Evolutionary conservation across 768 basidiomycete genomes (phyloP).

Genomic region (Boletus sp.): DNA sequence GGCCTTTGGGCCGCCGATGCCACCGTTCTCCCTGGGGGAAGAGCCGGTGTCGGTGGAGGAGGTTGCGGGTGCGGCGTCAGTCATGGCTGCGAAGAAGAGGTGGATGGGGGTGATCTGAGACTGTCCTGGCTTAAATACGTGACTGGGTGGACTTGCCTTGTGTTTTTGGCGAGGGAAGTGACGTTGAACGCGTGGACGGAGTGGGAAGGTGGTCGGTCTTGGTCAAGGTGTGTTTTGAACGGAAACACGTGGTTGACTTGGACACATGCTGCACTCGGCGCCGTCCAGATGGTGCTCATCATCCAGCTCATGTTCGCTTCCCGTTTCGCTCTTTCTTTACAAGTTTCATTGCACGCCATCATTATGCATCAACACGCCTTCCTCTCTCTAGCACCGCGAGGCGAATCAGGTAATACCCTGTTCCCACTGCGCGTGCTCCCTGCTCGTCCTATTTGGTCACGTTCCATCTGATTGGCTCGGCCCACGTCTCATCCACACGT

Average conservation of each 20-base stretch:
- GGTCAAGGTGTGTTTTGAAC: slow-evolving; percentile 18
- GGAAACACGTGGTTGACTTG: slow-evolving; percentile 15
- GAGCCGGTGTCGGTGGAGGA: slow-evolving; percentile 54
- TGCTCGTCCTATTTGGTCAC: background rate
- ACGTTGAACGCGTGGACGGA: slow-evolving; percentile 15
- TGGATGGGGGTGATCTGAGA: background rate
- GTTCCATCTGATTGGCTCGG: slow-evolving; percentile 1
- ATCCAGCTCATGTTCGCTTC: slow-evolving; percentile 1
- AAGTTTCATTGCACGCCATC: too few species aligned
- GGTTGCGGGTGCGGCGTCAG: slow-evolving; percentile 59
- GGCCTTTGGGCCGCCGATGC: slow-evolving; percentile 61
- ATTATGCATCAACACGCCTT: slow-evolving; percentile 4
- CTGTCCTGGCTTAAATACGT: slow-evolving; percentile 27
- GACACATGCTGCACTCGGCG: slow-evolving; percentile 1
- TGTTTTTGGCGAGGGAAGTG: slow-evolving; percentile 20
- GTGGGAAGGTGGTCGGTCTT: slow-evolving; percentile 12
- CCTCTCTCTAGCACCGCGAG: background rate
- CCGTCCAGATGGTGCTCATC: background rate
- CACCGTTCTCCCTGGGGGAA: slow-evolving; percentile 37
- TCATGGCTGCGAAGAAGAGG: slow-evolving; percentile 36
- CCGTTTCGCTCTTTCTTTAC: background rate
- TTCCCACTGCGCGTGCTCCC: too few species aligned
- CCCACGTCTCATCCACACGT: background rate
- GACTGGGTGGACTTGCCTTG: slow-evolving; percentile 24
- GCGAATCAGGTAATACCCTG: too few species aligned